Evolutionary conservation across 139 green algal species (phyloP).

Genomic region (Asterochloris erici): DNA sequence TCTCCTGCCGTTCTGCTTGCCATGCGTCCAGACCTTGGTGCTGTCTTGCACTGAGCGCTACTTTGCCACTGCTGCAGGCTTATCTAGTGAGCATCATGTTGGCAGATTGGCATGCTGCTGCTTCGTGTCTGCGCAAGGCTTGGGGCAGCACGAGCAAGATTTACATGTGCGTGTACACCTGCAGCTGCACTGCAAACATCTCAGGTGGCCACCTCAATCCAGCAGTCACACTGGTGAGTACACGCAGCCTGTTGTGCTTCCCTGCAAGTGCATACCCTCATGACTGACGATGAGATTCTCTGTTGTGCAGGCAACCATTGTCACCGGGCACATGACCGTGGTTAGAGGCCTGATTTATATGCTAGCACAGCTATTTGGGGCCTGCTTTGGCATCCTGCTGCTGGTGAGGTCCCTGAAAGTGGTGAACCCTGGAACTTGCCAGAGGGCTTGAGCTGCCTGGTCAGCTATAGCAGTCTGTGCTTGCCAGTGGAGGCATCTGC

Average conservation of each 20-base stretch:
- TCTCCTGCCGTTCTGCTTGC: neutral
- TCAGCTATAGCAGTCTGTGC: too few relatives aligned
- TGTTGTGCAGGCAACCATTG: neutral
- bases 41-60: neutral
- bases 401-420: neutral
- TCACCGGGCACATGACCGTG: conserved; percentile 17
- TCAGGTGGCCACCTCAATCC: conserved; percentile 68
- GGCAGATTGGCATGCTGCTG: too few relatives aligned
- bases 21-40: neutral
- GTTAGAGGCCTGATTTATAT: conserved; percentile 17
- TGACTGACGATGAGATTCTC: too few relatives aligned
- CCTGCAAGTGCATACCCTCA: too few relatives aligned
- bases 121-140: too few relatives aligned
- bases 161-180: too few relatives aligned
- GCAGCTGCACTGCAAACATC: conserved; percentile 50
- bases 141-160: too few relatives aligned
- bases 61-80: neutral
- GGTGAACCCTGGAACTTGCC: too few relatives aligned
- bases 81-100: conserved; percentile 10
- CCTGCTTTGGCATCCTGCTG: conserved; percentile 16
- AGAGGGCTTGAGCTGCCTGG: too few relatives aligned
- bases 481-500: too few relatives aligned
- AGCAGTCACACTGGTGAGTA: conserved; percentile 45
- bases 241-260: too few relatives aligned
- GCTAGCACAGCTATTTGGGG: conserved; percentile 5